These are phyloP conservation scores for Bruguiera sexangula DNA, from an alignment of 345 rosid genomes.

Conservation along the genomic window DNA sequence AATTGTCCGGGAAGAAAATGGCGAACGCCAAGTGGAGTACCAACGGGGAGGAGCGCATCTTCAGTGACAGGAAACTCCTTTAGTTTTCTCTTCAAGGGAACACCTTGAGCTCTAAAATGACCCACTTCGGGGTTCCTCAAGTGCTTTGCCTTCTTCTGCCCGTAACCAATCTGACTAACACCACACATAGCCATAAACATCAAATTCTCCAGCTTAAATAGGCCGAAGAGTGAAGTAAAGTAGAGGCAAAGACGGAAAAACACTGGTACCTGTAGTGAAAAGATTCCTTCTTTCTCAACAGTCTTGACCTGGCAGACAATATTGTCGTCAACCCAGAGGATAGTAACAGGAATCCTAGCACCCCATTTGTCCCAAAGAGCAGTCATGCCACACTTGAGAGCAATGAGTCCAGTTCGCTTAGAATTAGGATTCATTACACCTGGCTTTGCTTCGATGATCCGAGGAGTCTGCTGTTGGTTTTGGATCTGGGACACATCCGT, in stretches of 20 bases:
- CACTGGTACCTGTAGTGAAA: slow-evolving; percentile 65
- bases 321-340: slow-evolving; percentile 89
- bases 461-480: slow-evolving; percentile 23
- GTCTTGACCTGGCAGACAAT: slow-evolving; percentile 94
- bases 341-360: slow-evolving; percentile 64
- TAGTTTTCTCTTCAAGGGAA: slow-evolving; percentile 86
- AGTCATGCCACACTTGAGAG: slow-evolving; percentile 87
- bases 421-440: slow-evolving; percentile 61
- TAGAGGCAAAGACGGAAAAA: neutral
- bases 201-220: too few species aligned
- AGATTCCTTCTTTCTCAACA: slow-evolving; percentile 80
- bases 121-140: slow-evolving; percentile 90
- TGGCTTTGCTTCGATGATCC: slow-evolving; percentile 57
- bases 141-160: slow-evolving; percentile 92
- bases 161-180: slow-evolving; percentile 82
- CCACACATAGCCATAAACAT: slow-evolving; percentile 8
- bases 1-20: slow-evolving; percentile 93
- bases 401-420: slow-evolving; percentile 77
- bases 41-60: slow-evolving; percentile 85
- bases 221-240: neutral
- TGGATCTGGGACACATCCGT: slow-evolving; percentile 34
- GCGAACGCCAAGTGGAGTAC: slow-evolving; percentile 65
- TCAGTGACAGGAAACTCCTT: slow-evolving; percentile 91
- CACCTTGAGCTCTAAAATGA: slow-evolving; percentile 95
- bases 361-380: slow-evolving; percentile 99